phyloP scores from a whole-genome alignment of 805 yeast species.

The Yamadazyma sp. region DNA sequence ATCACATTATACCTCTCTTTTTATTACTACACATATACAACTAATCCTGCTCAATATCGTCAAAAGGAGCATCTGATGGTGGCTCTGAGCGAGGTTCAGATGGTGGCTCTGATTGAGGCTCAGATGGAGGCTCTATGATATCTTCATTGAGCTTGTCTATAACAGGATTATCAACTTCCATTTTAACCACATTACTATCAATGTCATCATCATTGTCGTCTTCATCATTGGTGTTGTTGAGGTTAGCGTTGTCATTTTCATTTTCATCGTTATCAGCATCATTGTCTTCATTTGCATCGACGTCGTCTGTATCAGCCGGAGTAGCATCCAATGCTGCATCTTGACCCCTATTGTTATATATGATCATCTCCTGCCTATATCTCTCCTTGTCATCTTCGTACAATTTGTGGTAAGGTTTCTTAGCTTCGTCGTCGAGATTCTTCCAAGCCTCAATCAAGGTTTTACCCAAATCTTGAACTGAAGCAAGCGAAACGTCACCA shows the following conservation, averaged over 20 bases:
- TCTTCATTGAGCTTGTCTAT: slow-evolving; percentile 1
- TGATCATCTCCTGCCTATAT: slow-evolving; percentile 70
- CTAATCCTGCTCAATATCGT: background rate
- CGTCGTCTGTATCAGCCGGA: slow-evolving; percentile 13
- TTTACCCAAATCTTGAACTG: slow-evolving; percentile 62
- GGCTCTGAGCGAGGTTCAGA: slow-evolving; percentile 11
- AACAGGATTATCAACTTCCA: slow-evolving; percentile 1
- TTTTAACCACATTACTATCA: slow-evolving; percentile 2
- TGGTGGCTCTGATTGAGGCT: slow-evolving; percentile 5
- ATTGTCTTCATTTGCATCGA: slow-evolving; percentile 3
- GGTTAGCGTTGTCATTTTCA: too few species aligned
- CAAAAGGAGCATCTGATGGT: slow-evolving; percentile 13
- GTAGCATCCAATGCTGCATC: slow-evolving; percentile 3
- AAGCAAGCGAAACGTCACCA: slow-evolving; percentile 29
- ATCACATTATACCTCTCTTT: too few species aligned
- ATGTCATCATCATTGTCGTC: slow-evolving; percentile 2
- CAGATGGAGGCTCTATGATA: slow-evolving; percentile 8
- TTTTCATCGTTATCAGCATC: slow-evolving; percentile 9
- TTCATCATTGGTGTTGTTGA: too few species aligned
- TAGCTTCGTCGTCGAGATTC: slow-evolving; percentile 61
- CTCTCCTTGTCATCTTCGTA: slow-evolving; percentile 78
- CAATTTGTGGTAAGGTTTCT: slow-evolving; percentile 69
- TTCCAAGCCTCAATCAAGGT: slow-evolving; percentile 89
- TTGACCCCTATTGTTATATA: slow-evolving; percentile 37
- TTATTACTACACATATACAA: too few species aligned